Evolutionary conservation across 2,329 filamentous ascomycete species (phyloP), one percentile per base, ranked within the genome.

Genomic region (Pseudocercospora crystallina): DNA sequence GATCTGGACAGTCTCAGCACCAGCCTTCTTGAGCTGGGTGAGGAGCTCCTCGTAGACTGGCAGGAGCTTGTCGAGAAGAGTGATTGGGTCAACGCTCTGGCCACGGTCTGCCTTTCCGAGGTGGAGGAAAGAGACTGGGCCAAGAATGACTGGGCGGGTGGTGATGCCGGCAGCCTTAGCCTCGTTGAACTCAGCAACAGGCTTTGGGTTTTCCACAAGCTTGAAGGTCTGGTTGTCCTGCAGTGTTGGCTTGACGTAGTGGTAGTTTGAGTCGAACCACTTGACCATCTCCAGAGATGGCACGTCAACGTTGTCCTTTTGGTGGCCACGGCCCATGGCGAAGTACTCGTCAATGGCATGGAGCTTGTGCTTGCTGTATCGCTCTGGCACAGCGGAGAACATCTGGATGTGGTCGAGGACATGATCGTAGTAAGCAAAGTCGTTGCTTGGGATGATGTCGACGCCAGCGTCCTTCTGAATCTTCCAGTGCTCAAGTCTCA

Each of bases 181-280:
- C 83, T 99, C 94, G 66, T 87, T 82, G 84, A 94, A 99, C 76
- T 99, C 89, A 65, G 74, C 80, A 62, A 99, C 89, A 65, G 94
- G 90, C 87, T 99, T 99, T 74, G 94, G 90, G 75, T 86, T 86
- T 65, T 83, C 77, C 57, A 81, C 76, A 58, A 99, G 89, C 78
- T 87, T 91, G 86, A 99, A 99, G 70, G 82, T 86, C 84, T 99
- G 94, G 82, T 89, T 87, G 79, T 96, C 86, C 78, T 96, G 90
- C 63, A 99, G 84, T 58, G 94, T 96, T 61, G 94, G 94, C 86
- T 97, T 97, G 79, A 97, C 94, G 76, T 99, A 99, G 84, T 97
- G 94, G 86, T 99, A 99, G 87, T 99, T 99, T 62, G 90, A 96
- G 83, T 99, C 94, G 73, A 99, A 99, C 94, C 94, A 99, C 83